Percentiles rank a stretch among this genome's conserved stretches.
Conservation (phyloP, 345 rosid species). For the Eucalyptus curtisii region DNA sequence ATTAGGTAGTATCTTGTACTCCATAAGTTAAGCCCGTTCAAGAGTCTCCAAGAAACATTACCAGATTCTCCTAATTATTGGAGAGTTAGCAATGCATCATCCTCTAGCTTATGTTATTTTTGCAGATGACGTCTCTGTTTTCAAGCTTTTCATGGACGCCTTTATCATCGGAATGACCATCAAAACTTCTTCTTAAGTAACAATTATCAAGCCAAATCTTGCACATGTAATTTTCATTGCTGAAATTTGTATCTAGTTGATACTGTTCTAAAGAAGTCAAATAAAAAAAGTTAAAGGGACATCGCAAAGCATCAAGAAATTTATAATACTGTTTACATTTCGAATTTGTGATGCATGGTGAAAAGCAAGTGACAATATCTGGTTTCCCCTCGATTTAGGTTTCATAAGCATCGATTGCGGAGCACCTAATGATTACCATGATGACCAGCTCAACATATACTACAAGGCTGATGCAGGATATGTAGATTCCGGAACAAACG, state of each 20-base stretch:
- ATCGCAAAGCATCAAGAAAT: neutral
- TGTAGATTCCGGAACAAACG: neutral
- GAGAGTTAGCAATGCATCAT: neutral
- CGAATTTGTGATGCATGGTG: neutral
- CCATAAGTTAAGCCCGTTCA: neutral
- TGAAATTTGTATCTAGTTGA: neutral
- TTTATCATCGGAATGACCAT: neutral
- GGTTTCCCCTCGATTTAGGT: neutral
- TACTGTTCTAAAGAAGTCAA: too few relatives aligned
- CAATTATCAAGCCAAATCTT: neutral
- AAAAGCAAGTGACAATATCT: neutral
- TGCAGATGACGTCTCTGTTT: neutral
- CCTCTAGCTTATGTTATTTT: neutral
- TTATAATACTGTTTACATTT: too few relatives aligned
- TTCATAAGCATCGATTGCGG: slow-evolving; percentile 20
- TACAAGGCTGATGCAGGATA: neutral
- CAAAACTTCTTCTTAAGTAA: neutral
- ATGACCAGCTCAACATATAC: neutral
- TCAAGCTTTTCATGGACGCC: neutral
- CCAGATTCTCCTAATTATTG: neutral
- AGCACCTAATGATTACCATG: neutral
- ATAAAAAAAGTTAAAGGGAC: too few relatives aligned
- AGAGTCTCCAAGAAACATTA: too few relatives aligned
- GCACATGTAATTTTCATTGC: neutral
- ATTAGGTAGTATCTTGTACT: neutral